Evolutionary conservation across 1,284 basidiomycete species (phyloP), one percentile per base, ranked within the genome.

Genomic region (Tilletia horrida): DNA sequence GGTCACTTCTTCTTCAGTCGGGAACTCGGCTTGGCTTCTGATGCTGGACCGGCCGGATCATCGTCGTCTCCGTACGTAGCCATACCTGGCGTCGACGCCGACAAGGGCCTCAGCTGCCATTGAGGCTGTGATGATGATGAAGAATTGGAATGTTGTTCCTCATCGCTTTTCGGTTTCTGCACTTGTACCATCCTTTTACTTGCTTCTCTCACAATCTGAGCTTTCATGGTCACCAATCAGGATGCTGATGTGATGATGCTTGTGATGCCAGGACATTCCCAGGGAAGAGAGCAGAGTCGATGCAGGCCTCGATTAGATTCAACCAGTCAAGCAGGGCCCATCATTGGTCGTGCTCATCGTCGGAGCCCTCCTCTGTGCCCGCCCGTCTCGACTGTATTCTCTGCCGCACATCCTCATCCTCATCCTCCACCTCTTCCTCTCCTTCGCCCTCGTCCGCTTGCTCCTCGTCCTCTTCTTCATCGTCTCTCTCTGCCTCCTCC

Each of bases 1-100:
- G 66, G 66, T 40, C 66, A 67, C 52, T 67, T 62, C 43, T 57
- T 67, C 29, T 67, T 67, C 66, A 67, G 47, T 35, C 52, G 66
- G 1, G 66, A 67, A 27, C 21, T 67, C 1, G 61, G 66, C 44
- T 27, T 59, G 3, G 29, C 31, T 16, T 29, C 55, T 21, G 14
- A 11, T n/a, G 9, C 55, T 27, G 27, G 16, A 4, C 29, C 25
- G 18, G 18, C 23, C 3, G 27, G 18, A 4, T 29, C 23, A 27
- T 35, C 55, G 29, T 7, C 25, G 55, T 29, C 55, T 3, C 18
- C 29, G 27, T 59, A 31, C 7, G 55, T 59, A 7, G 55, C 55
- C 2, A 59, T 59, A 25, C 55, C 55, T 14, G 55, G 27, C 27
- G 27, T 59, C 55, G 55, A 59, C n/a, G 55, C n/a, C 29, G 55